Evolutionary conservation across 1,139 yeast species (phyloP).

Genomic region (Spathaspora sp.): DNA sequence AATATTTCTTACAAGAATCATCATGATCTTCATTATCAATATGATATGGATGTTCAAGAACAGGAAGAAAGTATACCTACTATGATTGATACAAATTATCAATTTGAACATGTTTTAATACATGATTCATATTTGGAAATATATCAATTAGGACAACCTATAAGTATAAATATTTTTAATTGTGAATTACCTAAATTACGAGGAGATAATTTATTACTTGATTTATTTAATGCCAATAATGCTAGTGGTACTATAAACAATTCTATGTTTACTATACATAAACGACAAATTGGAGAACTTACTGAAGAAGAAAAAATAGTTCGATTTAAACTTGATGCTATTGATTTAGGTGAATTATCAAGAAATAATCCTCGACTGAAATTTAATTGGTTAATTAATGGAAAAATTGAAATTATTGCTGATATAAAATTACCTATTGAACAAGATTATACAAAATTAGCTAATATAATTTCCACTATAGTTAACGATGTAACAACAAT

Average conservation of each 20-base stretch:
- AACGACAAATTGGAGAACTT: conserved; percentile 35
- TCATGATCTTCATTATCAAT: conserved; percentile 32
- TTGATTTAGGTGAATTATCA: conserved; percentile 50
- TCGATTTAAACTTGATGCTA: conserved; percentile 63
- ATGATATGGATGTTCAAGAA: conserved; percentile 19
- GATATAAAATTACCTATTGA: conserved; percentile 65
- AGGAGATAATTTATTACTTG: conserved; percentile 57
- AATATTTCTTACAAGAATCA: conserved; percentile 3
- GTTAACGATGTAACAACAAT: conserved; percentile 25
- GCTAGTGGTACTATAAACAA: conserved; percentile 74
- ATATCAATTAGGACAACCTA: conserved; percentile 34
- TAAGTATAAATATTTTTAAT: conserved; percentile 58
- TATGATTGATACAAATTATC: conserved; percentile 41
- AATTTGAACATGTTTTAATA: conserved; percentile 50
- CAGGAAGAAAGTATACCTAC: conserved; percentile 7
- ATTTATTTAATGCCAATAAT: conserved; percentile 66
- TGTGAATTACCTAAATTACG: conserved; percentile 63
- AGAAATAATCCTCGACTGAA: conserved; percentile 39
- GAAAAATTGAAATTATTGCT: conserved; percentile 67
- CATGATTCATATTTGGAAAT: conserved; percentile 55
- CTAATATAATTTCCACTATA: conserved; percentile 26
- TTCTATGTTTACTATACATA: conserved; percentile 72
- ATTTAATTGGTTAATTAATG: conserved; percentile 70
- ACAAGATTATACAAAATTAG: conserved; percentile 19
- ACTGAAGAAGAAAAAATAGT: conserved; percentile 44